These are phyloP conservation scores for Fagopyrum esculentum DNA, from an alignment of 148 eudicot genomes.

Conservation along the genomic window DNA sequence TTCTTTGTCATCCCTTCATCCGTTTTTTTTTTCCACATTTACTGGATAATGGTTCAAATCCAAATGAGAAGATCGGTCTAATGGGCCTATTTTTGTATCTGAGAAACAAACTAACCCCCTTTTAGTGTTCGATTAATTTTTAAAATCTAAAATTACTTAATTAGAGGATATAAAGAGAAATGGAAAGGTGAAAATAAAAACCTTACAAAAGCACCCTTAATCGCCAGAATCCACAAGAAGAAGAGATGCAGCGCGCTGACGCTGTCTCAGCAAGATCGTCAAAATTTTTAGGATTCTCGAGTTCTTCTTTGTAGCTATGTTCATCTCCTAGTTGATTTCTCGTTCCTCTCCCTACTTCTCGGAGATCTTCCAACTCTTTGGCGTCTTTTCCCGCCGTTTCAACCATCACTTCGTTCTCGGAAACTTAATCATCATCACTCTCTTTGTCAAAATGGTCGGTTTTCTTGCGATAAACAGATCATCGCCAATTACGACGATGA, in stretches of 20 bases:
- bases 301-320: conserved; percentile 16
- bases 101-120: too few relatives aligned
- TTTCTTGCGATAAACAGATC: background rate
- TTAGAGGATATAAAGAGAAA: too few relatives aligned
- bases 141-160: too few relatives aligned
- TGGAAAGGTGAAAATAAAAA: too few relatives aligned
- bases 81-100: too few relatives aligned
- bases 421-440: conserved; percentile 38
- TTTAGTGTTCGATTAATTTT: too few relatives aligned
- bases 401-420: conserved; percentile 41
- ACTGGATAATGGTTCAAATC: too few relatives aligned
- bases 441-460: conserved; percentile 23
- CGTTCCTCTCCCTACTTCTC: conserved; percentile 23
- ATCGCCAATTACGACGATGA: background rate
- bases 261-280: conserved; percentile 22
- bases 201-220: background rate
- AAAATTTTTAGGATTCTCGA: conserved; percentile 22
- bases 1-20: too few relatives aligned
- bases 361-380: conserved; percentile 16
- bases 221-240: conserved; percentile 27
- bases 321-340: conserved; percentile 22
- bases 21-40: too few relatives aligned
- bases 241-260: conserved; percentile 25
- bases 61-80: too few relatives aligned
- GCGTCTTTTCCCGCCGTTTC: conserved; percentile 17